phyloP scores from a whole-genome alignment of 176 grass and related monocot species.

The Rhynchospora breviuscula region DNA sequence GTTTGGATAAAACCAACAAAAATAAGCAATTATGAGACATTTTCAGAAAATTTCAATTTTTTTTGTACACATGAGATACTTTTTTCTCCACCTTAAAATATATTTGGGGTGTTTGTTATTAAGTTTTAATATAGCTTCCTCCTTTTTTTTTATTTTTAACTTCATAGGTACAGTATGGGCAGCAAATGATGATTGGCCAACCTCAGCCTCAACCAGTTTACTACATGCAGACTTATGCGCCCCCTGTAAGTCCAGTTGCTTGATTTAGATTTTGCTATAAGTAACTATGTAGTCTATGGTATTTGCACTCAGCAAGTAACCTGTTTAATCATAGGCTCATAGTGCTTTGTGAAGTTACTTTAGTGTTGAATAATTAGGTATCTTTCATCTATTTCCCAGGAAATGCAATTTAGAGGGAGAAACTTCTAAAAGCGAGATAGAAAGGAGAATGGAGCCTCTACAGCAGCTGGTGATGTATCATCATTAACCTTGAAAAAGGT shows the following conservation, averaged over 20 bases:
- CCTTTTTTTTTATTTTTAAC: neutral
- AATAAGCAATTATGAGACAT: neutral
- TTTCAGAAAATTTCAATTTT: neutral
- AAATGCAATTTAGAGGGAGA: constrained; percentile 31
- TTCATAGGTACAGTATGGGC: constrained; percentile 9
- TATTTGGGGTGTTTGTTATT: neutral
- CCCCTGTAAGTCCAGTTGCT: constrained; percentile 9
- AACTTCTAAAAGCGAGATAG: neutral
- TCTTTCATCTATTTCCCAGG: neutral
- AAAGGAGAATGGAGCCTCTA: neutral
- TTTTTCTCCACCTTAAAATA: neutral
- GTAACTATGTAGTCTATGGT: neutral
- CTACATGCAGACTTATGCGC: constrained; percentile 14
- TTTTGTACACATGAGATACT: neutral
- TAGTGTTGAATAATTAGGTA: neutral
- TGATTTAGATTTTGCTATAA: neutral
- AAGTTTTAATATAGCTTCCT: neutral
- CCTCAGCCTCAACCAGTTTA: constrained; percentile 19
- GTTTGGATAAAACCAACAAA: neutral
- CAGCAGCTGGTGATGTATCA: neutral
- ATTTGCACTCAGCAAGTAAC: neutral
- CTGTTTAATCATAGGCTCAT: neutral
- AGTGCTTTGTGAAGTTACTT: neutral
- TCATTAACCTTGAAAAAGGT: constrained; percentile 10
- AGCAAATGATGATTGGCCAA: constrained; percentile 27